phyloP scores from a whole-genome alignment of 1,284 basidiomycete genomes.

The Omphalotus olearius region DNA sequence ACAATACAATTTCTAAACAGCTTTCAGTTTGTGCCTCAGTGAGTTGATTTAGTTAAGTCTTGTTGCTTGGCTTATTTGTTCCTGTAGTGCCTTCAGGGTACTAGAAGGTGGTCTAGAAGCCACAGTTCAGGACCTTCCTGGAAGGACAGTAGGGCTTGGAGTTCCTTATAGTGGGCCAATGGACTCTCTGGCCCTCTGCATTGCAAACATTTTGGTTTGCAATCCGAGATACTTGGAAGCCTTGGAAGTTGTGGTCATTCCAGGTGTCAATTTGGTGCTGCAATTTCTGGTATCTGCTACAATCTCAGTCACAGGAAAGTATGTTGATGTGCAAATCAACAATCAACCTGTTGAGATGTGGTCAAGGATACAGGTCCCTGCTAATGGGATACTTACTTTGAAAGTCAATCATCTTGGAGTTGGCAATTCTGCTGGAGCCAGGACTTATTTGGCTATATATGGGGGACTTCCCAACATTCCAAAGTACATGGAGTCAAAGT shows the following conservation, averaged over 20 bases:
- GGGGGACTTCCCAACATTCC: constrained; percentile 63
- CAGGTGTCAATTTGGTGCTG: constrained; percentile 31
- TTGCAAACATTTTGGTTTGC: constrained; percentile 59
- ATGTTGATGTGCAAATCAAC: constrained; percentile 39
- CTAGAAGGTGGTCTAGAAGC: constrained; percentile 47
- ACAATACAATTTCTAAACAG: constrained; percentile 55
- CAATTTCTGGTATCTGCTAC: constrained; percentile 48
- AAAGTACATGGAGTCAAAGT: constrained; percentile 57
- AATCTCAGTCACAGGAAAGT: constrained; percentile 56
- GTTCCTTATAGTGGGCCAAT: constrained; percentile 68
- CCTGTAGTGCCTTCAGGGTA: constrained; percentile 1
- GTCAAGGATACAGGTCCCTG: constrained; percentile 43
- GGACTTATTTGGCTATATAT: constrained; percentile 52
- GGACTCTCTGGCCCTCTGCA: constrained; percentile 56
- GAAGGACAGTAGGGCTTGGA: constrained; percentile 52
- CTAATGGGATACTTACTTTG: constrained; percentile 41
- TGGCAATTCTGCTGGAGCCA: constrained; percentile 34
- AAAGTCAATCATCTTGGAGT: constrained; percentile 19
- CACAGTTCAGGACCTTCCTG: constrained; percentile 64
- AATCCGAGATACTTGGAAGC: constrained; percentile 53
- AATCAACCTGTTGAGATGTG: constrained; percentile 41
- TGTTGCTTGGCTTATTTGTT: constrained; percentile 13
- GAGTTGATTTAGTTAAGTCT: constrained; percentile 8
- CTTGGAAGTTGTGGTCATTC: constrained; percentile 49
- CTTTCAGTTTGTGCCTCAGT: constrained; percentile 42